Base-by-base conservation (phyloP, 345 rosid species). In the Eucalyptus guilfoylei region DNA sequence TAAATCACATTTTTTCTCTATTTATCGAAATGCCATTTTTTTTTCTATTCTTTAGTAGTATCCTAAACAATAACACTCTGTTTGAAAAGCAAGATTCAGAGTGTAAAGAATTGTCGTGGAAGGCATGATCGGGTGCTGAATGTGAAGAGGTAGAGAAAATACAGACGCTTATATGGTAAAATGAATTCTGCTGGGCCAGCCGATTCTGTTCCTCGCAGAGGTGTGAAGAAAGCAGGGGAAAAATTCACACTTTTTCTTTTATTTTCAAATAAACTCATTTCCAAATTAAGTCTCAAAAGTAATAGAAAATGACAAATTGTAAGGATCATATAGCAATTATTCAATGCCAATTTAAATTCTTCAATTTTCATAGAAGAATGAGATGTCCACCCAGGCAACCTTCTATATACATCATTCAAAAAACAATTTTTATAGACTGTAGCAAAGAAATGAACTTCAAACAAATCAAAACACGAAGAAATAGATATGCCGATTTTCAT, bases 181-280 rank as follows among this genome's bases (percentile, higher is more conserved):
- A 26, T 11, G 4, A 60, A 6, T 26, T 60, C 7, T 60, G 67
- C 15, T 5, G 14, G 30, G n/a, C 2, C 67, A 24, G 1, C n/a
- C 13, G 0, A 26, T 26, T 58, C 0, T 58, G n/a, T 58, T 58
- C 2, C 67, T 26, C 0, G 14, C 67, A 0, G 32, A 28, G 1
- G 32, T 24, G 60, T 55, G 67, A 60, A 60, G 67, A 60, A 26
- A 60, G 32, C 72, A 62, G 17, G 17, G 17, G 5, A 14, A 3
- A 30, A 62, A 28, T 30, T 30, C 37, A 2, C 72, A 62, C 16
- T 62, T 62, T 14, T 30, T 60, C 15, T 60, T 3, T 26, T 26
- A 10, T 26, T 58, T 58, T 6, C n/a, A 58, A 11, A 8, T 19
- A 54, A 54, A 54, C n/a, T 2, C 13, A 24, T 55, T 24, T 55